phyloP scores from a whole-genome alignment of 495 filamentous ascomycete genomes.

The Penicillium crystallinum region DNA sequence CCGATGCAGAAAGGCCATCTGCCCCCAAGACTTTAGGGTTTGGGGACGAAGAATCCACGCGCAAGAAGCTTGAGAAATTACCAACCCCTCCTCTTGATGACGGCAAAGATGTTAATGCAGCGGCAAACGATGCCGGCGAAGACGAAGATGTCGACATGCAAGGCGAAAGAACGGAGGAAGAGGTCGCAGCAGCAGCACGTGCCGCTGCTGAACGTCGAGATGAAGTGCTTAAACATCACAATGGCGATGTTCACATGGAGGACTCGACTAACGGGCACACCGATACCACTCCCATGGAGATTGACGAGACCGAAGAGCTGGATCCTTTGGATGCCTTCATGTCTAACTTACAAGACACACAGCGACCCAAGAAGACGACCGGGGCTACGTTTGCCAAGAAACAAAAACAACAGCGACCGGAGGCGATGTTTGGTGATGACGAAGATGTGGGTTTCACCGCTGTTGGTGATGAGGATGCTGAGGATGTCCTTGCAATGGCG shows the following conservation, averaged over 20 bases:
- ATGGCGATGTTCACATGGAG: slow-evolving; percentile 35
- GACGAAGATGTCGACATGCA: slow-evolving; percentile 74
- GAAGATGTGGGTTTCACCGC: slow-evolving; percentile 73
- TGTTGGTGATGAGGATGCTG: slow-evolving; percentile 63
- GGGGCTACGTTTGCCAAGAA: slow-evolving; percentile 42
- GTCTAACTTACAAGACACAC: slow-evolving; percentile 64
- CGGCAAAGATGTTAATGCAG: slow-evolving; percentile 53
- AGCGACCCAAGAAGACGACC: slow-evolving; percentile 35
- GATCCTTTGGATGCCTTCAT: slow-evolving; percentile 97
- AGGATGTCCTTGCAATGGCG: slow-evolving; percentile 77
- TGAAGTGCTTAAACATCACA: slow-evolving; percentile 56
- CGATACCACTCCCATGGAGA: slow-evolving; percentile 28
- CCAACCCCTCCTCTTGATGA: slow-evolving; percentile 67
- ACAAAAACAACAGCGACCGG: slow-evolving; percentile 54
- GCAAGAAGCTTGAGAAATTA: slow-evolving; percentile 82
- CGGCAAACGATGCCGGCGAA: slow-evolving; percentile 52
- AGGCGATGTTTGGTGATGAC: slow-evolving; percentile 82
- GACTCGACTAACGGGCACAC: slow-evolving; percentile 41
- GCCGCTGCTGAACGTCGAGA: slow-evolving; percentile 74
- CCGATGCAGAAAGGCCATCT: slow-evolving; percentile 60
- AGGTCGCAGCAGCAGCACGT: slow-evolving; percentile 75
- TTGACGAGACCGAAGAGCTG: slow-evolving; percentile 62
- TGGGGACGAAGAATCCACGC: slow-evolving; percentile 78
- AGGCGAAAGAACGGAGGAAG: slow-evolving; percentile 77
- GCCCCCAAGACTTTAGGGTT: slow-evolving; percentile 74